phyloP scores from a whole-genome alignment of 345 rosid species.

The Stellera chamaejasme region DNA sequence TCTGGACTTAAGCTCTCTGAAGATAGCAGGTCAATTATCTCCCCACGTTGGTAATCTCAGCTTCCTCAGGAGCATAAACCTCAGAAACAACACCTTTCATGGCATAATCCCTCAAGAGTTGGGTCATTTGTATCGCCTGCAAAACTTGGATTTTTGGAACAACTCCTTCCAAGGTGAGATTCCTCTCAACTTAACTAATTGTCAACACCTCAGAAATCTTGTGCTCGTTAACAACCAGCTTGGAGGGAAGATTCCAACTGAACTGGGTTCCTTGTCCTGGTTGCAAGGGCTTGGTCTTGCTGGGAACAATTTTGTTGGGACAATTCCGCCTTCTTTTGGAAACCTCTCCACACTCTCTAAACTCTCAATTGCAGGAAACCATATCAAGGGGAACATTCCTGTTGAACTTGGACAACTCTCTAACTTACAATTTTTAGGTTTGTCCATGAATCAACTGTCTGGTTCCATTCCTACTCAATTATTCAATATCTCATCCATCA shows the following conservation, averaged over 20 bases:
- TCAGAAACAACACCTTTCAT: no score
- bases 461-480: slow-evolving; percentile 18
- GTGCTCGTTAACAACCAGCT: not conserved
- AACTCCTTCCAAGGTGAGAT: no score
- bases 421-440: not conserved
- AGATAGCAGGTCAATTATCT: no score
- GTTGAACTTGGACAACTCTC: slow-evolving; percentile 1
- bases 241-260: slow-evolving; percentile 7
- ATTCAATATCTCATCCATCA: slow-evolving; percentile 13
- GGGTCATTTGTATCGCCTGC: no score
- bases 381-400: slow-evolving; percentile 13
- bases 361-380: not conserved
- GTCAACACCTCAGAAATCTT: no score
- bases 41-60: no score
- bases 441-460: not conserved
- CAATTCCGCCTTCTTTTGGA: slow-evolving; percentile 8
- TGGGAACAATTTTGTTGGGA: slow-evolving; percentile 10
- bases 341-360: slow-evolving; percentile 14
- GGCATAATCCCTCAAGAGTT: no score
- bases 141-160: no score
- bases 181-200: no score
- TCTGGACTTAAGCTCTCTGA: no score
- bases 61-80: no score
- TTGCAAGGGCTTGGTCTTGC: not conserved
- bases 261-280: slow-evolving; percentile 1